Percentiles rank a stretch among this genome's conserved stretches.
These are phyloP conservation scores for Malassezia obtusa DNA, from an alignment of 1,284 basidiomycete species.

Conservation along the genomic window DNA sequence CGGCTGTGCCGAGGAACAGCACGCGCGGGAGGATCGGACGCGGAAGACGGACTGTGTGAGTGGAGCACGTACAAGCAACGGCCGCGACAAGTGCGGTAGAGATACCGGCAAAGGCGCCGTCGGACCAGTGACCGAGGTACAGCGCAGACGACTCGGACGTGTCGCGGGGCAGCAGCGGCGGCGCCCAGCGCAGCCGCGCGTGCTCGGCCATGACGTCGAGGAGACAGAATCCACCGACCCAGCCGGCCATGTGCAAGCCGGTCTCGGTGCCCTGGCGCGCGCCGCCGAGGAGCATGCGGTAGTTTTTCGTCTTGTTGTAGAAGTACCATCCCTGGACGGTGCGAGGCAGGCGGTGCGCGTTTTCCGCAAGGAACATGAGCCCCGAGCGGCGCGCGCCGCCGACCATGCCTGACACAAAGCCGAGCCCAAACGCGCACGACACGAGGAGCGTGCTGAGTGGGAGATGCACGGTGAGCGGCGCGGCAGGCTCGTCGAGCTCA, in stretches of 20 bases:
- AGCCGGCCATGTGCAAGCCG: slow-evolving; percentile 25
- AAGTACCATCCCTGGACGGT: slow-evolving; percentile 49
- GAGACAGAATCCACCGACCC: slow-evolving; percentile 32
- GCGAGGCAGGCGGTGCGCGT: slow-evolving; percentile 40
- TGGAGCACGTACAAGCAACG: slow-evolving; percentile 20
- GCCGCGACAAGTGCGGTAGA: slow-evolving; percentile 22
- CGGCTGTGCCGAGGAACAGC: slow-evolving; percentile 8
- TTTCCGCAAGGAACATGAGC: slow-evolving; percentile 44
- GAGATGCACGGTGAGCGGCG: neutral
- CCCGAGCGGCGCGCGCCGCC: slow-evolving; percentile 26
- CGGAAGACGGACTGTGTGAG: slow-evolving; percentile 5
- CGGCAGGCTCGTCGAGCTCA: neutral
- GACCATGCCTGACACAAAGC: slow-evolving; percentile 32
- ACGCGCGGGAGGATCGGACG: slow-evolving; percentile 6
- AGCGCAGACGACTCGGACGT: slow-evolving; percentile 8
- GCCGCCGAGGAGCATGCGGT: slow-evolving; percentile 37
- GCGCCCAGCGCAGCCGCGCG: neutral
- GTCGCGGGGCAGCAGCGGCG: neutral
- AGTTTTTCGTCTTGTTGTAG: slow-evolving; percentile 48
- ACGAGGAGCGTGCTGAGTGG: slow-evolving; percentile 17
- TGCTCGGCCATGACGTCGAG: slow-evolving; percentile 20
- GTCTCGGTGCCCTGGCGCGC: slow-evolving; percentile 28
- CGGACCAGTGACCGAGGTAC: slow-evolving; percentile 32
- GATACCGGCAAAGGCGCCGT: slow-evolving; percentile 28
- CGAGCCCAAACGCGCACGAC: slow-evolving; percentile 25